Evolutionary conservation across 768 basidiomycete species (phyloP), one percentile per base, ranked within the genome.

Genomic region (Termitomyces sp.): DNA sequence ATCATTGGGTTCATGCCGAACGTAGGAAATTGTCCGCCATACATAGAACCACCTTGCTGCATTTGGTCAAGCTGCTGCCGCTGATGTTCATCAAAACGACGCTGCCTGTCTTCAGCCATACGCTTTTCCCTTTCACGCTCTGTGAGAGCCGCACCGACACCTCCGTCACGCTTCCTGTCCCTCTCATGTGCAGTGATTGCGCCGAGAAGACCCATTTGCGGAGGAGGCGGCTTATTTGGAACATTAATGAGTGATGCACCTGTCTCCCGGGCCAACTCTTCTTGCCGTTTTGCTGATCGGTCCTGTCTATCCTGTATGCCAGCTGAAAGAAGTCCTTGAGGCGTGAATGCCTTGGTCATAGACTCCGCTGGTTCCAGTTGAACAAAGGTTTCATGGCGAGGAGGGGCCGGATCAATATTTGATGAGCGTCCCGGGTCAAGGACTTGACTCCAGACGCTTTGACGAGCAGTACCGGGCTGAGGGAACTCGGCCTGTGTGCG

Each of bases 241-340:
- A 99, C 93, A 70, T 96, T 95, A 76, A 98, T 87, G 55, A 98
- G 81, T 4, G 94, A 93, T 16, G 85, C 91, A 32, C 97, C 97
- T 7, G 82, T 87, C 74, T 97, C 95, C 38, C 95, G 81, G 10
- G 97, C 97, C 12, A 92, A 74, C 71, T 97, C 93, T 71, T 99
- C 96, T 67, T 98, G 94, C 55, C 89, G 82, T 72, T 95, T 95
- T 2, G 97, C 97, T 33, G 95, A 97, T 38, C 96, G 85, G 69
- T 97, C 95, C 70, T 95, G 88, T 71, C 93, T 93, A 70, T 98
- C 95, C 68, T 96, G 93, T 64, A 98, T 79, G 40, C 97, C 97
- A 56, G 94, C 93, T 59, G 94, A 95, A 43, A 99, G 84, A 16
- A 99, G 76, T 8, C 97, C 97, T 61, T 96, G 94, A 4, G 95